phyloP scores from a whole-genome alignment of 2,329 filamentous ascomycete genomes.

The Uncinocarpus reesii region DNA sequence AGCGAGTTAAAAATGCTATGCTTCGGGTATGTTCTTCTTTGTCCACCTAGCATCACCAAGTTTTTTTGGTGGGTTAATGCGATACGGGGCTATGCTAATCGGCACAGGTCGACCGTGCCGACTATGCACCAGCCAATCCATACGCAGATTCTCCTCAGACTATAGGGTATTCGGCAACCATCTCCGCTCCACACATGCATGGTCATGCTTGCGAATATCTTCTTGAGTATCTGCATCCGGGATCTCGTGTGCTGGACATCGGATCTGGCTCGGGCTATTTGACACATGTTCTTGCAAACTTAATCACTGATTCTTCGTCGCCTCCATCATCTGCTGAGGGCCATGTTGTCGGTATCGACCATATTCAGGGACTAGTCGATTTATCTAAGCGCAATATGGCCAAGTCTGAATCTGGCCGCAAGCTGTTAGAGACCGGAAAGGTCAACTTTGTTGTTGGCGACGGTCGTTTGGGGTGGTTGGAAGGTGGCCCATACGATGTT shows the following conservation, averaged over 20 bases:
- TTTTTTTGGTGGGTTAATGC: neutral
- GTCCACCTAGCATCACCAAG: neutral
- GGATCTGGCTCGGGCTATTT: conserved; percentile 73
- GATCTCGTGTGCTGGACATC: conserved; percentile 56
- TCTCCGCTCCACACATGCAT: conserved; percentile 66
- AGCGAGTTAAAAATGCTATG: conserved; percentile 69
- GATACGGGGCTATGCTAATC: neutral
- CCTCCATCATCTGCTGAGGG: conserved; percentile 28
- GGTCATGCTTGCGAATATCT: conserved; percentile 54
- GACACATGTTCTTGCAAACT: conserved; percentile 74
- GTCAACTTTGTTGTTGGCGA: conserved; percentile 69
- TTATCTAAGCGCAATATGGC: conserved; percentile 56
- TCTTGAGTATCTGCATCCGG: conserved; percentile 46
- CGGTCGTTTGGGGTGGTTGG: conserved; percentile 56
- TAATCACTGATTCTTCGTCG: conserved; percentile 41
- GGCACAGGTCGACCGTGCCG: conserved; percentile 67
- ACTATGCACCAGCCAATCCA: conserved; percentile 62
- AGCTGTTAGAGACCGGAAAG: conserved; percentile 52
- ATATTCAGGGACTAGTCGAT: conserved; percentile 55
- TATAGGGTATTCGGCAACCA: conserved; percentile 59
- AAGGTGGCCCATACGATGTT: conserved; percentile 63
- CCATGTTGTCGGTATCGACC: conserved; percentile 61
- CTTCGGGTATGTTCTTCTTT: conserved; percentile 44
- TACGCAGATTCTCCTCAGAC: conserved; percentile 64
- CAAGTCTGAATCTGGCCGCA: conserved; percentile 50